Evolutionary conservation across 768 basidiomycete species (phyloP).

Genomic region (Pisolithus microcarpus): DNA sequence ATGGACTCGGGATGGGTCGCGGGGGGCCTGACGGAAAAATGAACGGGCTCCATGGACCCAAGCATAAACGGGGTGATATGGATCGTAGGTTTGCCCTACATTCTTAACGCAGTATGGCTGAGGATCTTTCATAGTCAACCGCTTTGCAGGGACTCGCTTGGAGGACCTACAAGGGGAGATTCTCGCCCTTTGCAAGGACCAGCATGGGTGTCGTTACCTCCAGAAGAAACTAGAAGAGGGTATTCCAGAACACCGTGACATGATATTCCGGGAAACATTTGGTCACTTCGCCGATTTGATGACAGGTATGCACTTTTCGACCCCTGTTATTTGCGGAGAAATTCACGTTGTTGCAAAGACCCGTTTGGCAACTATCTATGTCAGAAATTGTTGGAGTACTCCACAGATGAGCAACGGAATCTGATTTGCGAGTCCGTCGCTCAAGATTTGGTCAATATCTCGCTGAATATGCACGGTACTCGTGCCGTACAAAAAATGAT

Average conservation of each 20-base stretch:
- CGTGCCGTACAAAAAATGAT: slow-evolving; percentile 99
- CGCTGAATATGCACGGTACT: slow-evolving; percentile 99
- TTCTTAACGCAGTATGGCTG: neutral
- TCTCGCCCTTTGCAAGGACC: slow-evolving; percentile 91
- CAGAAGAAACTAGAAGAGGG: slow-evolving; percentile 99
- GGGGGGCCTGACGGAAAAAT: slow-evolving; percentile 66
- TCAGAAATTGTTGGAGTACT: slow-evolving; percentile 94
- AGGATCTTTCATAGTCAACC: slow-evolving; percentile 59
- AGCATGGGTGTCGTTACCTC: slow-evolving; percentile 96
- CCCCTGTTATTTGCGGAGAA: slow-evolving; percentile 1
- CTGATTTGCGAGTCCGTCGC: slow-evolving; percentile 97
- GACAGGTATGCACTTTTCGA: slow-evolving; percentile 57
- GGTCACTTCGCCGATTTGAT: slow-evolving; percentile 96
- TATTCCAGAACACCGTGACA: slow-evolving; percentile 90
- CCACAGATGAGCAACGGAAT: slow-evolving; percentile 95
- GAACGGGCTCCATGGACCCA: slow-evolving; percentile 86
- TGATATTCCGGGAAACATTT: slow-evolving; percentile 99
- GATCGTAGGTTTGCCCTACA: slow-evolving; percentile 64
- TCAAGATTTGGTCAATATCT: slow-evolving; percentile 95
- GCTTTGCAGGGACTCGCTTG: slow-evolving; percentile 91
- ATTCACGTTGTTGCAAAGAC: slow-evolving; percentile 40
- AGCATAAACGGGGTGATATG: slow-evolving; percentile 90
- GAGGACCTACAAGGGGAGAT: slow-evolving; percentile 97
- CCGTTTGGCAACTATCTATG: slow-evolving; percentile 99
- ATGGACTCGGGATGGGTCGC: slow-evolving; percentile 61